Evolutionary conservation across 2,329 filamentous ascomycete genomes (phyloP), one percentile per base, ranked within the genome.

Genomic region (Didymella segeticola): DNA sequence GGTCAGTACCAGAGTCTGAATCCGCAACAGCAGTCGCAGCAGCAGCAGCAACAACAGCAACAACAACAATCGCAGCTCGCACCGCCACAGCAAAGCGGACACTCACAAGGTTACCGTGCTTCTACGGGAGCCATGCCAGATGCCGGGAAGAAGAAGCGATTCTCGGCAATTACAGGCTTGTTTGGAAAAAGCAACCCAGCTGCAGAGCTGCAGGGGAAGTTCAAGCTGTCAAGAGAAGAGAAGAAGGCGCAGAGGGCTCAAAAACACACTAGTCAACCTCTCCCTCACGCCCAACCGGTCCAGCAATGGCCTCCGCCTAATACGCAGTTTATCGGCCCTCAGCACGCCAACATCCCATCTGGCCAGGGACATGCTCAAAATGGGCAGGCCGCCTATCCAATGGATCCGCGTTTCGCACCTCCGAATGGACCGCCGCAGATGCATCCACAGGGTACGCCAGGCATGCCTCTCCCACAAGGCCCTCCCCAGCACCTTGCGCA

Each of bases 101-200:
- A 64, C 12, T 42, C 43, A 8, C 62, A 64, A 25, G 17, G 54
- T 4, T 50, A 60, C 33, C 62, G 59, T 36, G 43, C 57, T 12
- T 45, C 60, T 22, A 57, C 57, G 2, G 53, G 64, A n/a, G 50
- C 48, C 5, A 48, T 57, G 9, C 56, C 65, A 12, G 67, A 72
- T 30, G 43, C 55, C 3, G 64, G 66, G 43, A 75, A 73, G 61
- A 80, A 79, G 57, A 79, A 78, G 49, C 71, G 78, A 27, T 79
- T 80, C 41, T 80, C 79, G 2, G 63, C 71, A 3, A 58, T 81
- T 10, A 77, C 78, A 4, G 75, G 71, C 27, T 57, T 81, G 1
- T 80, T 81, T 47, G 69, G 73, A 25, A 69, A 78, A 26, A 73
- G 70, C 9, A 72, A 68, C 27, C 72, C 73, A 2, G 66, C 60